Base-by-base conservation (phyloP, 257 asterid genomes). In the Gentiana dahurica region DNA sequence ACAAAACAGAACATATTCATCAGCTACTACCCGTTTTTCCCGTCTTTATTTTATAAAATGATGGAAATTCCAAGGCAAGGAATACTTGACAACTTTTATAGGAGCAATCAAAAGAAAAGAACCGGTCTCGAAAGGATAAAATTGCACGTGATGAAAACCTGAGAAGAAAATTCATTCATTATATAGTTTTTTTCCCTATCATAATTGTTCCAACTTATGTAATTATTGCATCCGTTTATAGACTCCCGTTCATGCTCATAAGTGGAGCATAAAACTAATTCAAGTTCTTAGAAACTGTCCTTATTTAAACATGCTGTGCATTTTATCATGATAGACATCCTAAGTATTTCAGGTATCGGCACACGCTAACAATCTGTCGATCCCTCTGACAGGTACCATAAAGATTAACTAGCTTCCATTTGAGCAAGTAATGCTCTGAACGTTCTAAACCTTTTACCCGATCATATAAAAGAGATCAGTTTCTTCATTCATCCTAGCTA, bases 401-500 rank as follows among this genome's bases (percentile, higher is more conserved):
- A 12, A 59, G 11, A 34, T 1, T 13, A 53, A 53, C 8, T 59
- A 36, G 50, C 53, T 58, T 35, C 32, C 39, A 36, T 57, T 32
- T 24, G 11, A 4, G 41, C n/a, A 37, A 57, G 5, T 39, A 44
- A 57, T n/a, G 8, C 6, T 7, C 46, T 34, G 11, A 9, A 51
- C 34, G 15, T 32, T 38, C 34, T 41, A 55, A 13, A 6, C 11
- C 8, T 47, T 58, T 44, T 36, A 10, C 41, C 36, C 35, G 12
- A 57, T 32, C 39, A 8, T 57, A 37, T 3, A 11, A 2, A 0
- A 51, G n/a, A 35, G 49, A 51, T 34, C 51, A 46, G 34, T 43
- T 58, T 34, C 24, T 24, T 45, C 36, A 58, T 41, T 54, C 34
- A 55, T 52, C 52, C 0, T 2, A 46, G 69, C 38, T 49, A 49